Base-by-base conservation (phyloP, 345 rosid genomes). In the Moricandia arvensis region DNA sequence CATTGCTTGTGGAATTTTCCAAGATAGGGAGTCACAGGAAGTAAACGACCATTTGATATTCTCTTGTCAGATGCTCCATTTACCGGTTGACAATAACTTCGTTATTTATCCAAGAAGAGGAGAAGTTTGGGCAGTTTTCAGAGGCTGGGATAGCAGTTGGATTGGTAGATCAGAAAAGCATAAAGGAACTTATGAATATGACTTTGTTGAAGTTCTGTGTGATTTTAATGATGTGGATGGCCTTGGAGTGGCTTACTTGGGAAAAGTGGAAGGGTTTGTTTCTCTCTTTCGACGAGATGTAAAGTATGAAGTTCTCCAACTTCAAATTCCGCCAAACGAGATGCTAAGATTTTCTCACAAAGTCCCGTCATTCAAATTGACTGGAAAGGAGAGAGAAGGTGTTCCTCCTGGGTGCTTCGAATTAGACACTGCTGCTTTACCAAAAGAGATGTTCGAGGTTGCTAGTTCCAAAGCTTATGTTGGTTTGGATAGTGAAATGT, bases 41-140 rank as follows among this genome's bases (percentile, higher is more conserved):
- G 74, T 84, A 7, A 79, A 64, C 63, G 87, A 88, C 79, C 83
- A 7, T 17, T 72, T 69, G 16, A 86, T 89, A 87, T 91, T 94
- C 83, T 94, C 96, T 73, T 90, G 88, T 82, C 84, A 63, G 81
- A 75, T 84, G 60, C 35, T 29, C 65, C 63, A 66, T 13, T 5
- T 30, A 8, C 75, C 63, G 15, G 73, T 68, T 59, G 76, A 73
- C 72, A 34, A 71, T 38, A 59, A 66, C 38, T 80, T 54, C 57
- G 5, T 65, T 63, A 78, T 94, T 35, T 88, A 89, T 82, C 98
- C 97, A 75, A 81, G 80, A 71, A 82, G 69, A 63, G 97, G 97
- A 65, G 97, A 94, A 79, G 83, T 82, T 54, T 94, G 98, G 98
- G 97, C 98, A 51, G 73, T 91, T 60, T 94, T 86, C 73, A 89